Evolutionary conservation across 352 stramenopile species (phyloP).

Genomic region (Globisporangium sylvaticum): DNA sequence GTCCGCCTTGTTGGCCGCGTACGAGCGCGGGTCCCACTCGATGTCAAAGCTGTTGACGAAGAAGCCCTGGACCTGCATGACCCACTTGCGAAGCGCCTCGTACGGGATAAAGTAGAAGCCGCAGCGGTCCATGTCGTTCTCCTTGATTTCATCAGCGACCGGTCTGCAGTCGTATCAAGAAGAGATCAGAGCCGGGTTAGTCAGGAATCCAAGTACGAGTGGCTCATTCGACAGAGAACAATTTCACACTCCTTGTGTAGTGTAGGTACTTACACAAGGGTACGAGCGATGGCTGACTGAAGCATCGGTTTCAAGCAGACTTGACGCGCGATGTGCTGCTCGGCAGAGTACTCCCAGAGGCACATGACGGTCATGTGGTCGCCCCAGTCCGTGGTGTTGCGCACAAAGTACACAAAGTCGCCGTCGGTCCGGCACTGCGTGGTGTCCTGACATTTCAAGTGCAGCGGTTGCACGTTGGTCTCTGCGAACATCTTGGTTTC

Average conservation of each 20-base stretch:
- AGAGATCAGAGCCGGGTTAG: no score
- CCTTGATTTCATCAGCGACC: constrained; percentile 48
- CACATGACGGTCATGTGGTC: constrained; percentile 83
- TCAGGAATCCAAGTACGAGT: no score
- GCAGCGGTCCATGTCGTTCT: constrained; percentile 75
- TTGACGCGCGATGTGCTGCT: constrained; percentile 39
- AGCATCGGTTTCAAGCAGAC: constrained; percentile 72
- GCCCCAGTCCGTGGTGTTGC: constrained; percentile 78
- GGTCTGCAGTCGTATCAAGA: constrained; percentile 18
- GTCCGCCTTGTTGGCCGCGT: constrained; percentile 46
- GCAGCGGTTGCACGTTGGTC: constrained; percentile 70
- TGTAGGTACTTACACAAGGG: no score
- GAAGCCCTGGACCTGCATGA: constrained; percentile 75
- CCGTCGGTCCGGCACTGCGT: constrained; percentile 47
- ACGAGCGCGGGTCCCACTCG: constrained; percentile 65
- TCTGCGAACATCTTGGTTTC: constrained; percentile 66
- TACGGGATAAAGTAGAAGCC: constrained; percentile 86
- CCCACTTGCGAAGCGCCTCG: constrained; percentile 66
- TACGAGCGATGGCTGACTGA: constrained; percentile 39
- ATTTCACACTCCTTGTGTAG: no score
- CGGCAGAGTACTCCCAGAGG: constrained; percentile 68
- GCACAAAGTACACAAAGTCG: constrained; percentile 73
- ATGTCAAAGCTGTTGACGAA: constrained; percentile 84
- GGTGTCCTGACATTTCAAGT: constrained; percentile 57
- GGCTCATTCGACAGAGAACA: neutral